These are phyloP conservation scores for Begonia fuchsioides DNA, from an alignment of 306 rosid genomes.

Conservation along the genomic window DNA sequence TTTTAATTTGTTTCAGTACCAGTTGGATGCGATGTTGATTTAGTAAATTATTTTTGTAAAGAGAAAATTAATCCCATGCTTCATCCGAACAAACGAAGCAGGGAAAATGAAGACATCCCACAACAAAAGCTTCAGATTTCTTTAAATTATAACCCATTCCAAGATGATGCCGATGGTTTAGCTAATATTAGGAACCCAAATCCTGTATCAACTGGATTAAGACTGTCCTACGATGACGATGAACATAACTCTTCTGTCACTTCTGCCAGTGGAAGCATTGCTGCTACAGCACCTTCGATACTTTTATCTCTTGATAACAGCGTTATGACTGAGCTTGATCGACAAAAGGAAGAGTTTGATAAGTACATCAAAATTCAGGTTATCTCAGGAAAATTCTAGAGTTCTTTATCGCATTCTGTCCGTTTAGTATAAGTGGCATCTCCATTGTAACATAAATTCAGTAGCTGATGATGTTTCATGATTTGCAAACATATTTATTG, in stretches of 20 bases:
- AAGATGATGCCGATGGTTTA: slow-evolving; percentile 56
- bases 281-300: slow-evolving; percentile 40
- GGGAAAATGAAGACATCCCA: slow-evolving; percentile 55
- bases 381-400: neutral
- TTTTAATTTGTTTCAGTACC: slow-evolving; percentile 38
- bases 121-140: slow-evolving; percentile 77
- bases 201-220: slow-evolving; percentile 77
- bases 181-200: slow-evolving; percentile 60
- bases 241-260: slow-evolving; percentile 87
- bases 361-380: slow-evolving; percentile 72
- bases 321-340: slow-evolving; percentile 59
- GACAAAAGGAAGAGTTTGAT: slow-evolving; percentile 77
- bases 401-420: too few species aligned
- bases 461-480: too few species aligned
- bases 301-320: slow-evolving; percentile 55
- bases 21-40: slow-evolving; percentile 63
- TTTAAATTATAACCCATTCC: slow-evolving; percentile 53
- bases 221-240: slow-evolving; percentile 83
- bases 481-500: too few species aligned
- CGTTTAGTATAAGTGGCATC: too few species aligned
- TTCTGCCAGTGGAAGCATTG: slow-evolving; percentile 80
- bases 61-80: slow-evolving; percentile 50
- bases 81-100: slow-evolving; percentile 49
- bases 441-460: too few species aligned
- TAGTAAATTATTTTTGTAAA: slow-evolving; percentile 61